Percentiles rank a stretch among this genome's conserved stretches.
Evolutionary conservation across 768 basidiomycete species (phyloP).

Genomic region (Floccularia luteovirens): DNA sequence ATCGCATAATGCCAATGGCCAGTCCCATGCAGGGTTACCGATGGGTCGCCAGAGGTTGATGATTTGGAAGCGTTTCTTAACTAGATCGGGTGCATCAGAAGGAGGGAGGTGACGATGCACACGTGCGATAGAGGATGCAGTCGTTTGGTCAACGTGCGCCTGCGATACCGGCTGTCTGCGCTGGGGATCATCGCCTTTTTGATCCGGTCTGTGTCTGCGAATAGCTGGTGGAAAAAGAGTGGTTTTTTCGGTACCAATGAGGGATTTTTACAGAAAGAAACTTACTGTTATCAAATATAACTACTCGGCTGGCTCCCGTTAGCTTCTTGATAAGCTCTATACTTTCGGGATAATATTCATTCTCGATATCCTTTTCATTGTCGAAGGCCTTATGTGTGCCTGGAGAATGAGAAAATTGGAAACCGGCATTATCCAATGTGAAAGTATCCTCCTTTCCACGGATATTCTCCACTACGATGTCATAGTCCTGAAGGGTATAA

Average conservation of each 20-base stretch:
- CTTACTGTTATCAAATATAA: constrained; percentile 59
- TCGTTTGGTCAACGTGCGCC: constrained; percentile 34
- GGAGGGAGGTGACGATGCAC: constrained; percentile 31
- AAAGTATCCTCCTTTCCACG: constrained; percentile 38
- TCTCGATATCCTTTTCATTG: constrained; percentile 39
- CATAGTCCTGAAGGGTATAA: constrained; percentile 9
- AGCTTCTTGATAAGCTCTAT: constrained; percentile 47
- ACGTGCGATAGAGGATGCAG: constrained; percentile 21
- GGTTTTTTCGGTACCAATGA: neutral
- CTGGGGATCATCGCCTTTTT: constrained; percentile 5
- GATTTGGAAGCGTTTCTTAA: constrained; percentile 34
- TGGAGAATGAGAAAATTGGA: constrained; percentile 28
- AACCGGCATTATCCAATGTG: constrained; percentile 42
- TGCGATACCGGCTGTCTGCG: constrained; percentile 12
- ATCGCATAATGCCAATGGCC: constrained; percentile 33
- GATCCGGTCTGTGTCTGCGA: constrained; percentile 9
- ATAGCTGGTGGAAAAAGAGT: constrained; percentile 6
- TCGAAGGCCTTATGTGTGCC: constrained; percentile 34
- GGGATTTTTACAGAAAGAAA: constrained; percentile 2
- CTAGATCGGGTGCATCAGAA: constrained; percentile 22
- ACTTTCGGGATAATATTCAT: constrained; percentile 57
- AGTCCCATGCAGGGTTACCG: constrained; percentile 24
- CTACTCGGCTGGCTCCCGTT: constrained; percentile 52
- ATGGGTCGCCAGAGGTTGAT: constrained; percentile 44
- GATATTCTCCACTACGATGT: constrained; percentile 41